Conservation (phyloP, 2,329 filamentous ascomycete genomes). For the Alternaria rosae region DNA sequence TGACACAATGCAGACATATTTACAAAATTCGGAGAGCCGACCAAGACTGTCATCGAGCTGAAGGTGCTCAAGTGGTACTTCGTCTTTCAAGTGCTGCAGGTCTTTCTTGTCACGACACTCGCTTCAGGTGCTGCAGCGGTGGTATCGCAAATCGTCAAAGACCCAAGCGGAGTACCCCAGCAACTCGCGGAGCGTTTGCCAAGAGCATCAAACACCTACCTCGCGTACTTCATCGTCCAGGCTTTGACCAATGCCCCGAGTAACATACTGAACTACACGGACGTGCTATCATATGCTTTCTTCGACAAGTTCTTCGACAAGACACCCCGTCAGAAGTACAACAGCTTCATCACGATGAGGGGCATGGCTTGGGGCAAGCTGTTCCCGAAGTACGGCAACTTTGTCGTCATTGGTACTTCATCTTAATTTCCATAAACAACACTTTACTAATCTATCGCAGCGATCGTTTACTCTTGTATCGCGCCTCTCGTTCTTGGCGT, state of each 20-base stretch:
- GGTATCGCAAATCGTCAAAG: constrained; percentile 65
- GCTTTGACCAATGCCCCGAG: constrained; percentile 80
- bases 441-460: constrained; percentile 52
- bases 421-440: neutral
- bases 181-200: constrained; percentile 79
- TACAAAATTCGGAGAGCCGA: constrained; percentile 80
- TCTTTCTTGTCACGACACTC: constrained; percentile 87
- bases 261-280: constrained; percentile 75
- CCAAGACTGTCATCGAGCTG: constrained; percentile 79
- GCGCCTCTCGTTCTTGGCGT: constrained; percentile 86
- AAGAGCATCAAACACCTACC: constrained; percentile 89
- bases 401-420: constrained; percentile 50
- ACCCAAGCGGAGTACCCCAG: constrained; percentile 68
- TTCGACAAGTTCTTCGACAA: constrained; percentile 77
- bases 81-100: constrained; percentile 86
- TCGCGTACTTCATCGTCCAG: constrained; percentile 93
- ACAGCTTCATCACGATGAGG: constrained; percentile 40
- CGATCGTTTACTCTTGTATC: constrained; percentile 85
- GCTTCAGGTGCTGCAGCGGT: constrained; percentile 80
- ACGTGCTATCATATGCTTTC: constrained; percentile 76
- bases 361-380: constrained; percentile 51
- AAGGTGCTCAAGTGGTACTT: constrained; percentile 94
- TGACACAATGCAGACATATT: constrained; percentile 68
- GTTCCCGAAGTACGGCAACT: constrained; percentile 52
- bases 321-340: constrained; percentile 66